Evolutionary conservation across 495 filamentous ascomycete species (phyloP).

Genomic region (Annulohypoxylon bovei): DNA sequence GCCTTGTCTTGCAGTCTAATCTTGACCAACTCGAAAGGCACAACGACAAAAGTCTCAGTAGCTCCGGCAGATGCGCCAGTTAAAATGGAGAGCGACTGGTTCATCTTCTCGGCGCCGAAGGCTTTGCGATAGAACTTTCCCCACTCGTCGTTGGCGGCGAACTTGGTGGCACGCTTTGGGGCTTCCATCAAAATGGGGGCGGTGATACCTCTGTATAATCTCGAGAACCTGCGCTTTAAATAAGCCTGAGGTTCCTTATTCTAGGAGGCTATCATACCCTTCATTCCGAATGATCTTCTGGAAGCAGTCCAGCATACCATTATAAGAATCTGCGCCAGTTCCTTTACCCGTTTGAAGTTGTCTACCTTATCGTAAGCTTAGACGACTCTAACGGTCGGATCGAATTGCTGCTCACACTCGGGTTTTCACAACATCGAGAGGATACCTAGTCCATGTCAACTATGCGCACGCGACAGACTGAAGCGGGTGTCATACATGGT

Average conservation of each 20-base stretch:
- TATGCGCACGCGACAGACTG: constrained; percentile 54
- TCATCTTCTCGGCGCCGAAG: constrained; percentile 88
- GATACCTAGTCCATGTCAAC: constrained; percentile 83
- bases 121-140: constrained; percentile 85
- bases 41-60: constrained; percentile 94
- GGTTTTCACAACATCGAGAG: constrained; percentile 97
- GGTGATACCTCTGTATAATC: constrained; percentile 93
- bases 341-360: constrained; percentile 83
- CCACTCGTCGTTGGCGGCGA: constrained; percentile 98
- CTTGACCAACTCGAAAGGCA: constrained; percentile 90
- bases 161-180: constrained; percentile 97
- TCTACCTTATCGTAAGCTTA: constrained; percentile 59
- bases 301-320: constrained; percentile 97
- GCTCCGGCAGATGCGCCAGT: constrained; percentile 95
- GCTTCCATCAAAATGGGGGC: constrained; percentile 99
- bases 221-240: constrained; percentile 69
- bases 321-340: constrained; percentile 82
- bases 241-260: constrained; percentile 13
- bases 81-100: constrained; percentile 84
- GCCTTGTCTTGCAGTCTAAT: constrained; percentile 96
- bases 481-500: constrained; percentile 34
- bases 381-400: constrained; percentile 8
- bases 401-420: constrained; percentile 74
- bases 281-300: constrained; percentile 94
- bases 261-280: constrained; percentile 67